These are phyloP conservation scores for Ogataea siamensis DNA, from an alignment of 805 yeast genomes.

Conservation along the genomic window DNA sequence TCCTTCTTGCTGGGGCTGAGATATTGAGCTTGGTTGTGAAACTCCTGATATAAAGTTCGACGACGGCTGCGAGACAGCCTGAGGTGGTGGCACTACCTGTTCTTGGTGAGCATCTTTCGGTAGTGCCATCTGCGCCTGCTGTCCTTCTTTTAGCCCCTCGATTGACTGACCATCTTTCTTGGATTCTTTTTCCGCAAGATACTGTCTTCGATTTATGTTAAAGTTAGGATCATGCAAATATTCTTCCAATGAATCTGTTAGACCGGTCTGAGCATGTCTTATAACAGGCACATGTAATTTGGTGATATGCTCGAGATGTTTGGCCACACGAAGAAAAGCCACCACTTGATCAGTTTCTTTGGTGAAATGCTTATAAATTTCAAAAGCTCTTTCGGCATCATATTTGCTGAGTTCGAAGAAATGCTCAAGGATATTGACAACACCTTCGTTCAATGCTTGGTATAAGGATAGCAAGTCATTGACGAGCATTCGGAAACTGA, in stretches of 20 bases:
- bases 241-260: constrained; percentile 82
- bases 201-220: constrained; percentile 75
- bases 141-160: constrained; percentile 12
- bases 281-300: constrained; percentile 92
- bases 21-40: too few species aligned
- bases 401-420: constrained; percentile 86
- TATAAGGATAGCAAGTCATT: constrained; percentile 83
- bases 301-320: constrained; percentile 81
- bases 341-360: constrained; percentile 85
- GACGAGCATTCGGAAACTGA: constrained; percentile 85
- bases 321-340: constrained; percentile 82
- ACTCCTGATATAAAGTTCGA: too few species aligned
- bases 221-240: constrained; percentile 84
- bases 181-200: constrained; percentile 61
- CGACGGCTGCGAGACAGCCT: constrained; percentile 12
- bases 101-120: constrained; percentile 6
- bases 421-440: constrained; percentile 87
- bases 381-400: constrained; percentile 85
- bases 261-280: constrained; percentile 94
- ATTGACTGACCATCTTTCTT: constrained; percentile 24
- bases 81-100: constrained; percentile 10
- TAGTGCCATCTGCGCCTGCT: too few species aligned
- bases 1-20: too few species aligned
- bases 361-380: constrained; percentile 81
- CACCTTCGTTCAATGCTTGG: constrained; percentile 93